phyloP scores from a whole-genome alignment of 2,329 filamentous ascomycete species.

The Gaeumannomyces tritici region DNA sequence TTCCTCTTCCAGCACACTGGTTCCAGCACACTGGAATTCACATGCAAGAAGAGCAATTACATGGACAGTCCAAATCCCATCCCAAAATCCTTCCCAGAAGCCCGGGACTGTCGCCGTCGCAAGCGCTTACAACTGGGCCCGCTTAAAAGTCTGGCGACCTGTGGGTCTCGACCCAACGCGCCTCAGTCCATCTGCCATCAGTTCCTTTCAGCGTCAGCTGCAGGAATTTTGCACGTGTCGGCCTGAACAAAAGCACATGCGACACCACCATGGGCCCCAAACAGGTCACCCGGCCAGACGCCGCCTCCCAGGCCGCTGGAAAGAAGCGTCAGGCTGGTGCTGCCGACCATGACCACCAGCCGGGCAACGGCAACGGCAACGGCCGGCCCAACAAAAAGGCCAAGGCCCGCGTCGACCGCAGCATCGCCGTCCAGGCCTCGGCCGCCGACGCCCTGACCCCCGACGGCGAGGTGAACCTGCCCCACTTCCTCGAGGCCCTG shows the following conservation, averaged over 20 bases:
- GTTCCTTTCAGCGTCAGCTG: neutral
- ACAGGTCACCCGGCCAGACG: neutral
- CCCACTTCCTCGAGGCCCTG: constrained; percentile 73
- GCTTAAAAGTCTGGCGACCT: neutral
- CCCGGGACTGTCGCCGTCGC: too few relatives aligned
- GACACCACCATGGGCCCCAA: neutral
- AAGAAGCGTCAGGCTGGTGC: neutral
- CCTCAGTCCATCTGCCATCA: neutral
- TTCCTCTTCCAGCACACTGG: too few relatives aligned
- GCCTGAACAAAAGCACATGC: neutral
- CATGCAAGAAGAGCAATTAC: too few relatives aligned
- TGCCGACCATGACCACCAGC: neutral
- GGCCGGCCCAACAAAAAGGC: neutral
- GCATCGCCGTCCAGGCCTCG: constrained; percentile 3
- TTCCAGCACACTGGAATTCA: too few relatives aligned
- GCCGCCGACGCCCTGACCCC: constrained; percentile 40
- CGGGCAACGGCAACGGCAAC: neutral
- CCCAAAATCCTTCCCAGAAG: too few relatives aligned
- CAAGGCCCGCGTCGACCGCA: neutral
- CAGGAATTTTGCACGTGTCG: neutral
- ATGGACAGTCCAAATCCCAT: too few relatives aligned
- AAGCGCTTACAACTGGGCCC: neutral
- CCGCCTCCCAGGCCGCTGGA: neutral
- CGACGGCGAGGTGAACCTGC: constrained; percentile 76
- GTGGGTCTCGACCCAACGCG: neutral